A percentile compares a stretch with the other conserved stretches of the same genome.
These are phyloP conservation scores for Fonsecaea nubica DNA, from an alignment of 2,329 filamentous ascomycete species.

Conservation along the genomic window DNA sequence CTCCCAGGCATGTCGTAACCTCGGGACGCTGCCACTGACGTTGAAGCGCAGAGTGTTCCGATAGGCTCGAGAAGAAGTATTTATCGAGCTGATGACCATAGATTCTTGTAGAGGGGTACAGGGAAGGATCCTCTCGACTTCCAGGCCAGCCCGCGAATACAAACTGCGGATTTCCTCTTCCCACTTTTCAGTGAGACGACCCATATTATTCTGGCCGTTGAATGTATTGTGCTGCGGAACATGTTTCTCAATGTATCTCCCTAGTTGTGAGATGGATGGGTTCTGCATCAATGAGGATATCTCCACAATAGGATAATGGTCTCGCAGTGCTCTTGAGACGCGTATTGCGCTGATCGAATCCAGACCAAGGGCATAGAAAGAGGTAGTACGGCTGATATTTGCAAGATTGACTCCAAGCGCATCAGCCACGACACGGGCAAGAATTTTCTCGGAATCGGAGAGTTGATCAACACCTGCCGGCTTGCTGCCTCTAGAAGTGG, in stretches of 20 bases:
- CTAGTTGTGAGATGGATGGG: slow-evolving; percentile 69
- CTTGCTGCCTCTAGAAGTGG: slow-evolving; percentile 17
- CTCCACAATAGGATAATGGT: slow-evolving; percentile 59
- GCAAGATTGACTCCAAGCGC: slow-evolving; percentile 55
- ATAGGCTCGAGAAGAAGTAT: slow-evolving; percentile 63
- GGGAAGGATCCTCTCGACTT: slow-evolving; percentile 68
- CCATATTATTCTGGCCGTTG: background rate
- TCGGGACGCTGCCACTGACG: slow-evolving; percentile 58
- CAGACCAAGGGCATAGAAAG: slow-evolving; percentile 78
- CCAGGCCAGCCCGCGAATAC: slow-evolving; percentile 40
- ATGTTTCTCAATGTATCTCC: slow-evolving; percentile 37
- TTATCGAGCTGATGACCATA: slow-evolving; percentile 71
- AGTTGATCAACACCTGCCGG: slow-evolving; percentile 12
- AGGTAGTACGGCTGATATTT: slow-evolving; percentile 68
- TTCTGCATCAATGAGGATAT: slow-evolving; percentile 75
- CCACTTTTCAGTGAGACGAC: slow-evolving; percentile 3
- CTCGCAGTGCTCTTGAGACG: slow-evolving; percentile 65
- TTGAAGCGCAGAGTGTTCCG: slow-evolving; percentile 74
- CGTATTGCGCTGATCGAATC: slow-evolving; percentile 84
- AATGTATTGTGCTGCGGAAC: background rate
- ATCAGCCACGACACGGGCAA: slow-evolving; percentile 63
- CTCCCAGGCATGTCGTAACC: slow-evolving; percentile 67
- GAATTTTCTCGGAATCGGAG: slow-evolving; percentile 58
- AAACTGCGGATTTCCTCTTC: slow-evolving; percentile 9
- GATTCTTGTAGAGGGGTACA: slow-evolving; percentile 88